Conservation (phyloP, 2,329 filamentous ascomycete genomes). For the Fusarium piperis region DNA sequence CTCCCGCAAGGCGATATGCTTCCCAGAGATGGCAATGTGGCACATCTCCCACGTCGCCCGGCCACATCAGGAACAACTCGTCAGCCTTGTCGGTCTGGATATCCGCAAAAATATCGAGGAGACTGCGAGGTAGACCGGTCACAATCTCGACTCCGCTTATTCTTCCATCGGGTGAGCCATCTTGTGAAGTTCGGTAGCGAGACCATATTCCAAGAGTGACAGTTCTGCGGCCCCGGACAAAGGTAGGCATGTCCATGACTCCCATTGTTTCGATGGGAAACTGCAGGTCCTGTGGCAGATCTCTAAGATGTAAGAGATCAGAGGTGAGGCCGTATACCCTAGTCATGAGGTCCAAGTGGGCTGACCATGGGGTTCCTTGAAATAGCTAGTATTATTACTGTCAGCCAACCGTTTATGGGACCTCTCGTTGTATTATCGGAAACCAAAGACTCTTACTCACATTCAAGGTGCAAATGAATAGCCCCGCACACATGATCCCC, state of each 20-base stretch:
- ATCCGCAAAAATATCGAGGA: constrained; percentile 40
- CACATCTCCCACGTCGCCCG: constrained; percentile 38
- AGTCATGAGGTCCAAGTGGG: constrained; percentile 28
- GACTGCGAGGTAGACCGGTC: constrained; percentile 40
- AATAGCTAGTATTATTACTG: constrained; percentile 10
- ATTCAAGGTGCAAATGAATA: constrained; percentile 26
- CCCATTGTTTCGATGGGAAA: constrained; percentile 26
- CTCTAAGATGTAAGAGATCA: neutral
- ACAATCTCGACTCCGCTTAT: constrained; percentile 35
- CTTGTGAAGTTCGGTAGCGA: constrained; percentile 8
- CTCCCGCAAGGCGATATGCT: constrained; percentile 38
- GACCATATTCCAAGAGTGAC: constrained; percentile 25
- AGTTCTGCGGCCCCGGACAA: constrained; percentile 24
- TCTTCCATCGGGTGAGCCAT: neutral
- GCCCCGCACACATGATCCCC: constrained; percentile 9
- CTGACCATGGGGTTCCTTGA: constrained; percentile 26
- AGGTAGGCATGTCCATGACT: constrained; percentile 35
- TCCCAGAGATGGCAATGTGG: constrained; percentile 45
- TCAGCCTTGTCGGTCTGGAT: constrained; percentile 29
- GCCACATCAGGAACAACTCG: constrained; percentile 32
- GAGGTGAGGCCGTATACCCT: constrained; percentile 19
- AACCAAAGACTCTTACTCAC: neutral
- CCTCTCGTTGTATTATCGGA: neutral
- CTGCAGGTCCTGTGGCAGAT: neutral
- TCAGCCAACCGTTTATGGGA: neutral